Base-by-base conservation (phyloP, 2,329 filamentous ascomycete species). In the Fusarium sp. region DNA sequence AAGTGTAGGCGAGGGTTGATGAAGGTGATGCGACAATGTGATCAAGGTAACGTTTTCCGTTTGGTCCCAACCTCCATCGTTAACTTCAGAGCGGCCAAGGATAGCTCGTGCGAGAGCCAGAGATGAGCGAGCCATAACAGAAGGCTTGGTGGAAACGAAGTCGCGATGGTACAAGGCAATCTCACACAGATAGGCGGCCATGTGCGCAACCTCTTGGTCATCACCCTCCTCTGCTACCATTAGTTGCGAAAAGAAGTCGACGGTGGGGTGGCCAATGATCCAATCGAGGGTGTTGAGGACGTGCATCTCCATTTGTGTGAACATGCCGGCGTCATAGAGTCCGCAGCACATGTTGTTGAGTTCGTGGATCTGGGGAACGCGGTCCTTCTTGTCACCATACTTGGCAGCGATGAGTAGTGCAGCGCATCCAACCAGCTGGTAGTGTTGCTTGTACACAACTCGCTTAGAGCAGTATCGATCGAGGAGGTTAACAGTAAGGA, bases 291-390 rank as follows among this genome's bases (percentile, higher is more conserved):
- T 99, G 85, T 98, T 97, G 78, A 99, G 89, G 42, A 99, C 96
- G 83, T 99, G 96, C 95, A 97, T 98, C 86, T 99, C 96, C 96
- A 99, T 99, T 84, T 99, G 96, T 17, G 95, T 96, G 85, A 99
- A 99, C 96, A 99, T 99, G 85, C 98, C 96, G 56, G 98, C 95
- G 79, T 99, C 96, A 85, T 99, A 99, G 44, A 98, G 89, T 42
- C 94, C 95, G 85, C 96, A 98, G 89, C 96, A 99, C 96, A 99
- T 98, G 77, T 96, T 97, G 89, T 98, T 98, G 75, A 99, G 88
- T 83, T 99, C 96, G 81, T 94, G 92, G 81, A 99, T 97, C 75
- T 97, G 96, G 9, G 96, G 96, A n/a, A 99, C 96, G 58, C 95
- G 91, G 81, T 99, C 96, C 87, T 99, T 99, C 87, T 96, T 96